Base-by-base conservation (phyloP, 768 basidiomycete genomes). In the Trametes punicea region DNA sequence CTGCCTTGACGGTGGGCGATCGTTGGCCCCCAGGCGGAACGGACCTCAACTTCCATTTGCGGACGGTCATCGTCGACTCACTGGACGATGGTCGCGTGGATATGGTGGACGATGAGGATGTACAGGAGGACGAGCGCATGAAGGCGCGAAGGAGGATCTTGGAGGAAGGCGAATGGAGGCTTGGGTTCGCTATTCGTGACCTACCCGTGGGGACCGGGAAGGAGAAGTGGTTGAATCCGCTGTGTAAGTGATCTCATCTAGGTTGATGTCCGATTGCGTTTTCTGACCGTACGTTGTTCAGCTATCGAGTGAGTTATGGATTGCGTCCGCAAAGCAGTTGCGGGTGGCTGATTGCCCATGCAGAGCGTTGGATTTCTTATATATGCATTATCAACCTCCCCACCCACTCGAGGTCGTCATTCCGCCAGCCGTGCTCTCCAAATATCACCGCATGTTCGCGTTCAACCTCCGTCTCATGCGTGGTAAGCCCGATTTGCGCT, bases 21-120 rank as follows among this genome's bases (percentile, higher is more conserved):
- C 81, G 77, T 4, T 96, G 93, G 93, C 93, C 93, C 0, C 93
- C 93, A 11, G 86, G 88, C 16, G 90, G 90, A 5, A 79, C 87
- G 2, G 92, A 94, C 65, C 73, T 96, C 46, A 88, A 90, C 63
- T 93, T 88, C 71, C 83, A 86, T 61, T 73, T 96, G 39, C 73
- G 92, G 49, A 88, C 89, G 0, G 93, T 95, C 7, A 87, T 96
- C 62, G 81, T 93, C 8, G 93, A 93, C 67, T 86, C 89, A 4
- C 74, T 91, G 33, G 83, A 83, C 40, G 66, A 58, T 16, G 51
- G 58, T 15, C 39, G 56, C 7, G 59, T 53, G 27, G 27, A 41
- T 30, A 25, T 50, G 10, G 18, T 9, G 4, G 21, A 20, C 3
- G 45, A 27, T 13, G 51, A 20, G 16, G 47, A 55, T 10, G 34